Base-by-base conservation (phyloP, 2,329 filamentous ascomycete genomes). In the Bretziella fagacearum region DNA sequence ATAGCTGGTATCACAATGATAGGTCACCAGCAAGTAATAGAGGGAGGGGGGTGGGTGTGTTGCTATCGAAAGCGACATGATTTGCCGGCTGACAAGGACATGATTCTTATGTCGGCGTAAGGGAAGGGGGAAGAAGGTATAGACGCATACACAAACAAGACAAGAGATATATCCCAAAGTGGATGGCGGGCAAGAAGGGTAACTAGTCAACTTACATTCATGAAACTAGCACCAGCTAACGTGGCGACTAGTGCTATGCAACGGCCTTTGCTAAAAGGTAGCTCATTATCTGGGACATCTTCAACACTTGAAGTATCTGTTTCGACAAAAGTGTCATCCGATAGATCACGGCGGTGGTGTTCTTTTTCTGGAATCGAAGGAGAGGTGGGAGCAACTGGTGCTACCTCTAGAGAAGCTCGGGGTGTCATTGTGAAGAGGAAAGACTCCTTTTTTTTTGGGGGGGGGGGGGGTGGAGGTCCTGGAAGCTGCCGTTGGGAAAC, bases 171-270 rank as follows among this genome's bases (percentile, higher is more conserved):
- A n/a, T n/a, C n/a, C n/a, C n/a, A n/a, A n/a, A n/a, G n/a, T n/a
- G n/a, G n/a, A n/a, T n/a, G n/a, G n/a, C n/a, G n/a, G n/a, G 17
- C 7, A 39, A 23, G 5, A 39, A 22, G 11, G 7, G 8, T 6
- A 18, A 40, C 10, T 11, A 40, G 13, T 7, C 8, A 7, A 54
- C 60, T 48, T 55, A 70, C 71, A 51, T 75, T 75, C 52, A 72
- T 59, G 54, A 76, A 75, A 7, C 67, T 68, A 7, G 72, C 72
- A 3, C 71, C 71, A 0, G 70, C 68, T 4, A 73, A 61, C 0
- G 71, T 74, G 1, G 64, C 63, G 3, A 74, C 72, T 8, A 76
- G 62, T 3, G 68, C 70, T 37, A 75, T 69, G 51, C 67, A 68
- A 20, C 66, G 62, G n/a, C 62, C 65, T 53, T 65, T 73, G 18